These are phyloP conservation scores for Rhizopogon rudus DNA, from an alignment of 768 basidiomycete species.

Conservation along the genomic window DNA sequence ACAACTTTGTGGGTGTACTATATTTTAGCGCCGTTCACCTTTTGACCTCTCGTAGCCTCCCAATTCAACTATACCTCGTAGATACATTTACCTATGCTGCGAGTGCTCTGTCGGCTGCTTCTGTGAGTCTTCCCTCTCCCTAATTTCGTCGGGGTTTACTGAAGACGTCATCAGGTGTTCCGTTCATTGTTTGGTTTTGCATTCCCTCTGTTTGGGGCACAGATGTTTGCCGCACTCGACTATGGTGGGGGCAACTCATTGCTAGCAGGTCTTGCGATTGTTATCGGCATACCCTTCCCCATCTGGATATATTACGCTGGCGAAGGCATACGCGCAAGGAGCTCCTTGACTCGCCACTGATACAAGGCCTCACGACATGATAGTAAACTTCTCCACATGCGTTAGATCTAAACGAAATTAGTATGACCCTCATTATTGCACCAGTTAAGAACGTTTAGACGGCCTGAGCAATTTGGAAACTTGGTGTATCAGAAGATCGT, in stretches of 20 bases:
- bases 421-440: no score
- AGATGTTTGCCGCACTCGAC: conserved; percentile 60
- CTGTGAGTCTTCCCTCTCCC: conserved; percentile 33
- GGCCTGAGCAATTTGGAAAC: no score
- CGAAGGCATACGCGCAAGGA: conserved; percentile 46
- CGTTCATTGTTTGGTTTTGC: conserved; percentile 59
- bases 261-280: conserved; percentile 52
- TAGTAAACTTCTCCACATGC: not conserved
- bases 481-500: no score
- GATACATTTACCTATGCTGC: conserved; percentile 68
- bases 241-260: conserved; percentile 64
- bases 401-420: not conserved
- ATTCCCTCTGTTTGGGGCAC: conserved; percentile 61
- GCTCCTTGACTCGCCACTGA: conserved; percentile 23
- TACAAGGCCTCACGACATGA: not conserved
- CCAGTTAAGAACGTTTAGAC: not conserved
- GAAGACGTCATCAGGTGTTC: conserved; percentile 37
- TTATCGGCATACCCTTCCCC: conserved; percentile 69
- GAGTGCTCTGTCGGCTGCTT: conserved; percentile 56
- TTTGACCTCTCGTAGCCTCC: conserved; percentile 38
- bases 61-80: conserved; percentile 65
- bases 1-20: conserved; percentile 41
- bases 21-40: not conserved
- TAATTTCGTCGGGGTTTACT: not conserved
- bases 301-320: conserved; percentile 68